Percentiles rank a stretch among this genome's conserved stretches.
phyloP scores from a whole-genome alignment of 2,329 filamentous ascomycete species.

The Xylaria polymorpha region DNA sequence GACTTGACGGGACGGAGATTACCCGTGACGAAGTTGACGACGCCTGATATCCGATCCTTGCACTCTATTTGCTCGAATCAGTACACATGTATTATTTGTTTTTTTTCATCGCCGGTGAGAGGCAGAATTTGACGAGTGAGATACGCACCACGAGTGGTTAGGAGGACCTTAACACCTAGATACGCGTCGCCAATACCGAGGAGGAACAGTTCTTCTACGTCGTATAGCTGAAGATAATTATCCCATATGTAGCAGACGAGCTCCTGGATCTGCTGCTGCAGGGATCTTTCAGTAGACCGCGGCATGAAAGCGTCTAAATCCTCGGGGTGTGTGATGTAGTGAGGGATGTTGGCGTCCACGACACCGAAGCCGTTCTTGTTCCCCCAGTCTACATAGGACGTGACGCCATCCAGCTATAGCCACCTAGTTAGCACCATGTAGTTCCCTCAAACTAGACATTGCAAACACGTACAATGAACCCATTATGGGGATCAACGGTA shows the following conservation, averaged over 20 bases:
- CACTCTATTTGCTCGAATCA: slow-evolving; percentile 60
- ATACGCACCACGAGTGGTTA: slow-evolving; percentile 76
- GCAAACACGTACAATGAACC: slow-evolving; percentile 78
- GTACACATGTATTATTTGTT: background rate
- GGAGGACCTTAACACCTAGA: slow-evolving; percentile 81
- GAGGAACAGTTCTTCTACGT: slow-evolving; percentile 80
- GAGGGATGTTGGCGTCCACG: slow-evolving; percentile 91
- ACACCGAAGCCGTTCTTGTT: slow-evolving; percentile 80
- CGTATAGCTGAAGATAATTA: slow-evolving; percentile 88
- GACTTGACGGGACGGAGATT: slow-evolving; percentile 82
- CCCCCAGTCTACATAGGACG: slow-evolving; percentile 87
- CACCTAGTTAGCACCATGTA: slow-evolving; percentile 37
- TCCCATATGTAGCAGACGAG: slow-evolving; percentile 93
- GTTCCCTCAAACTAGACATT: background rate
- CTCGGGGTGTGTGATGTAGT: slow-evolving; percentile 74
- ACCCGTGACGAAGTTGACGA: slow-evolving; percentile 85
- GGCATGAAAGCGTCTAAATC: slow-evolving; percentile 63
- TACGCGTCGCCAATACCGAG: slow-evolving; percentile 93
- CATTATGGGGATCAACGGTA: slow-evolving; percentile 82
- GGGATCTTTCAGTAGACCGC: slow-evolving; percentile 57
- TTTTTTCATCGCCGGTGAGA: background rate
- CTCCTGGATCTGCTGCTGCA: slow-evolving; percentile 74
- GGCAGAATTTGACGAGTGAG: background rate
- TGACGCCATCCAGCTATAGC: slow-evolving; percentile 79
- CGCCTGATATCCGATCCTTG: slow-evolving; percentile 73